Base-by-base conservation (phyloP, 441 rosid genomes). In the Aquilaria agallochum region DNA sequence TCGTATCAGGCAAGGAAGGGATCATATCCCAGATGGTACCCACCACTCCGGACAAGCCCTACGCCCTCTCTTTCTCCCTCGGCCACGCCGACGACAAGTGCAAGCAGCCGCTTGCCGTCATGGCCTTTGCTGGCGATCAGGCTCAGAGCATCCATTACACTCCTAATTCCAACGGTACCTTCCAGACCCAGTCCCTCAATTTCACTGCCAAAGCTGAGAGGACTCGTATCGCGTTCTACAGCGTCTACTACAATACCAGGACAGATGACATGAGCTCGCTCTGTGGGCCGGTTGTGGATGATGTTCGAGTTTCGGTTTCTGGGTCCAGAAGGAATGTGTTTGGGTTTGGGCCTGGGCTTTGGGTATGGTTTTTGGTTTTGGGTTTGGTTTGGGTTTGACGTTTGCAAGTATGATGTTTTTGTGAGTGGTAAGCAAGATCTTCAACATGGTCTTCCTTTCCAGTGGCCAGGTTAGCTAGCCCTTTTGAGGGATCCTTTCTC, bases 91-190 rank as follows among this genome's bases (percentile, higher is more conserved):
- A 76, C 30, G 98, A 94, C 69, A 88, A 84, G 62, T 90, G 98
- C 84, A 94, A 87, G 80, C 78, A 85, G 20, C 98, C 97, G 0
- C 74, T 94, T 3, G 98, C 90, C 5, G 76, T 94, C 14, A 89
- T 90, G 96, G 96, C 93, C 0, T 87, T 84, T 10, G 98, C 98
- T 0, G 98, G 97, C 2, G 98, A 94, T 62, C 98, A 94, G 57
- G 97, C 95, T 0, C 80, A 84, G 55, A 86, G 78, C 57, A 72
- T 87, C 56, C 97, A 94, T 70, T 94, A 90, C 80, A 83, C 83
- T 5, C 83, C 93, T 1, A 73, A 81, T 61, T 69, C 97, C 0
- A 89, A 94, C 74, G 81, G 89, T 0, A 84, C 85, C 6, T 94
- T 90, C 59, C 85, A 85, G 42, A 66, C 20, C 4, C 85, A 76